Base-by-base conservation (phyloP, 2,329 filamentous ascomycete species). In the Paecilomyces variotii region DNA sequence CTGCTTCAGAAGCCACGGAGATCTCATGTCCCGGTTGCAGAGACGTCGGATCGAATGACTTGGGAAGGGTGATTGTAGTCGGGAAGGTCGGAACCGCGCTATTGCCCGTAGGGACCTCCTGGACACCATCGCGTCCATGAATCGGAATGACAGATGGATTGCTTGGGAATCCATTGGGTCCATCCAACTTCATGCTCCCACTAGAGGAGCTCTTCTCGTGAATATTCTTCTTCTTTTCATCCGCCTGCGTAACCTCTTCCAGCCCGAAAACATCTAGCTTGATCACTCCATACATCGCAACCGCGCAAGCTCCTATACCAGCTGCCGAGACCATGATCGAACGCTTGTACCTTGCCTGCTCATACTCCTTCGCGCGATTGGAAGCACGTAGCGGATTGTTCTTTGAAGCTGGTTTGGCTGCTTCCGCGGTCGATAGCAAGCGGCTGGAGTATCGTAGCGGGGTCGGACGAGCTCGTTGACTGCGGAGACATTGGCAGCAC, bases 71-170 rank as follows among this genome's bases (percentile, higher is more conserved):
- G 57, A 96, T 83, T 2, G 82, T 86, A 58, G 87, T 83, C 1
- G 92, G 92, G 70, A 96, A 95, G 56, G 83, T 81, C 1, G 90
- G 87, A 2, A 96, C 84, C n/a, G 86, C 87, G 64, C 81, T 86
- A 64, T 92, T 91, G 12, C 91, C 91, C 0, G 91, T 96, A 14
- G 88, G 83, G 0, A 96, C 87, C 51, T 94, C 79, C 69, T 94
- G 89, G 53, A 82, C 80, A 50, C 87, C 87, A 12, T 88, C 80
- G 19, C 78, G 64, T 77, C 80, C 68, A 75, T 76, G 63, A 9
- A 77, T 68, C 3, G 70, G 68, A 25, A 74, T 72, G 9, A 74
- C 61, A 0, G 72, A 71, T 0, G 71, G 65, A 14, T 68, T 67
- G 19, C 64, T 68, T 1, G 68, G 62, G 59, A 77, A 72, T 0